Conservation (phyloP, 352 stramenopile genomes). For the Thraustotheca clavata region DNA sequence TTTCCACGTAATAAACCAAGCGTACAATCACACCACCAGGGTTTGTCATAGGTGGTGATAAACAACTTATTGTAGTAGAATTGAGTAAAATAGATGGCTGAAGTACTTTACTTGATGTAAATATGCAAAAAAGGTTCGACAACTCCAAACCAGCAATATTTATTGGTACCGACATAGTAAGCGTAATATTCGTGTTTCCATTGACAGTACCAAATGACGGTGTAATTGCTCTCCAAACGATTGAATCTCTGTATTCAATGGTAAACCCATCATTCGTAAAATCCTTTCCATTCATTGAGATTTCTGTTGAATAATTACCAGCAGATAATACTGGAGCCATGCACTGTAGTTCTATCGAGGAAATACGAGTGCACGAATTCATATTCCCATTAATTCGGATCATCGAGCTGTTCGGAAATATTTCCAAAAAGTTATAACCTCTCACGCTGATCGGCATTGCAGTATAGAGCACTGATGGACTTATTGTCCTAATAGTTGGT, state of each 20-base stretch:
- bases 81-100: neutral
- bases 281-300: constrained; percentile 38
- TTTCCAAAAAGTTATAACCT: constrained; percentile 28
- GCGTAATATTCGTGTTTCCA: constrained; percentile 34
- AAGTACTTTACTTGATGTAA: neutral
- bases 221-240: constrained; percentile 29
- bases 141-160: constrained; percentile 5
- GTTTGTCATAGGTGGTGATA: neutral
- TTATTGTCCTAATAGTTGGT: constrained; percentile 24
- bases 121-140: neutral
- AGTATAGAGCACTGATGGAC: constrained; percentile 20
- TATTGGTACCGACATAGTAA: constrained; percentile 18
- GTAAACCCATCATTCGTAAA: constrained; percentile 35
- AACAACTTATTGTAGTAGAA: neutral
- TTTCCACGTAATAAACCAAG: neutral
- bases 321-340: constrained; percentile 25
- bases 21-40: neutral
- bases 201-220: constrained; percentile 36
- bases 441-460: constrained; percentile 23
- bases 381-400: constrained; percentile 26
- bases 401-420: constrained; percentile 22
- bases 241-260: constrained; percentile 35
- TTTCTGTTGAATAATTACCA: constrained; percentile 34
- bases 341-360: constrained; percentile 30
- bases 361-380: constrained; percentile 26